Conservation (phyloP, 176 grass and related monocot species). For the Pontederia paniculata region DNA sequence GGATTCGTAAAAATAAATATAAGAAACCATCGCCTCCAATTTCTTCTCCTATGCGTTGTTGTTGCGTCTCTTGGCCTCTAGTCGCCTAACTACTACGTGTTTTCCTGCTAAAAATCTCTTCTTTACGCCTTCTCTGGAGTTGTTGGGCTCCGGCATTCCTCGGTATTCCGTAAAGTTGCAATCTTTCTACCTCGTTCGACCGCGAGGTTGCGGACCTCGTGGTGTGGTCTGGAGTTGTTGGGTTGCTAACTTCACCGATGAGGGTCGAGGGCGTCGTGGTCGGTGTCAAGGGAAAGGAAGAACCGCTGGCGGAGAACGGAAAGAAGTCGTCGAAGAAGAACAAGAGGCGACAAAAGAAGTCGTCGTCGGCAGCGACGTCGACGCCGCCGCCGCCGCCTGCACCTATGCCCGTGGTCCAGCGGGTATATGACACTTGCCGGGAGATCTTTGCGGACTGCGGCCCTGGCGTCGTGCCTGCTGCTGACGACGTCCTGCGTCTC, state of each 20-base stretch:
- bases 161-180: too few species aligned
- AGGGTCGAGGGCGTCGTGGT: conserved; percentile 6
- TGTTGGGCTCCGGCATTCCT: too few species aligned
- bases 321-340: conserved; percentile 17
- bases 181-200: too few species aligned
- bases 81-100: too few species aligned
- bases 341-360: conserved; percentile 27
- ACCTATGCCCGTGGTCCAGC: conserved; percentile 26
- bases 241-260: background rate
- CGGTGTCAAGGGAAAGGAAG: background rate
- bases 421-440: conserved; percentile 47
- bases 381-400: too few species aligned
- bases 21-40: too few species aligned
- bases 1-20: too few species aligned
- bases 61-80: too few species aligned
- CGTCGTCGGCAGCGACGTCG: background rate
- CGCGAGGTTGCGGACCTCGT: background rate
- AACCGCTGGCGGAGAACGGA: background rate
- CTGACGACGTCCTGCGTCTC: conserved; percentile 44
- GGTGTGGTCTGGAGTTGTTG: background rate
- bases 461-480: conserved; percentile 40
- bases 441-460: conserved; percentile 31
- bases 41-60: too few species aligned
- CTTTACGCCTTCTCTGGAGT: too few species aligned
- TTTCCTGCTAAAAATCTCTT: too few species aligned